A percentile compares a stretch with the other conserved stretches of the same genome.
Evolutionary conservation across 805 yeast species (phyloP).

Genomic region (Huiozyma sinensis): DNA sequence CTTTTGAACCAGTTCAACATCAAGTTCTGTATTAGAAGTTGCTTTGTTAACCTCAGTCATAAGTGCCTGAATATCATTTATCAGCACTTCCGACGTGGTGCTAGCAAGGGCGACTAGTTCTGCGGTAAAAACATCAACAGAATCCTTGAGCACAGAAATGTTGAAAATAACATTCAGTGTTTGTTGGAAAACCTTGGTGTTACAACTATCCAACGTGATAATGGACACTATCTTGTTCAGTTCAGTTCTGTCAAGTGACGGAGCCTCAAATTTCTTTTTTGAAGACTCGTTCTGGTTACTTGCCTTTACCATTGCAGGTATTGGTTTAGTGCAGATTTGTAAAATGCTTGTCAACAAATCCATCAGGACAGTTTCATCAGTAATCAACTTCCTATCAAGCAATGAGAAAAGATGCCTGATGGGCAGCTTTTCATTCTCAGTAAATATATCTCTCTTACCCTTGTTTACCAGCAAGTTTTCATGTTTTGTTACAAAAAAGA

Average conservation of each 20-base stretch:
- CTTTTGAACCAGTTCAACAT: constrained; percentile 44
- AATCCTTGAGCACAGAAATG: constrained; percentile 48
- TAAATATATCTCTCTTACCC: constrained; percentile 26
- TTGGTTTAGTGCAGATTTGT: constrained; percentile 67
- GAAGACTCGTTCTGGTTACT: constrained; percentile 23
- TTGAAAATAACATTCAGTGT: constrained; percentile 74
- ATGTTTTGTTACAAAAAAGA: constrained; percentile 72
- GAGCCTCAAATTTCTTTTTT: constrained; percentile 35
- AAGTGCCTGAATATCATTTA: constrained; percentile 43
- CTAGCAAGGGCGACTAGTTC: constrained; percentile 61
- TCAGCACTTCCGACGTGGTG: constrained; percentile 42
- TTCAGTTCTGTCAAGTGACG: constrained; percentile 52
- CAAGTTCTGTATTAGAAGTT: constrained; percentile 35
- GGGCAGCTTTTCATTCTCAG: constrained; percentile 47
- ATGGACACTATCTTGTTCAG: constrained; percentile 54
- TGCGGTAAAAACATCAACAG: constrained; percentile 52
- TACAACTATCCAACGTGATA: constrained; percentile 72
- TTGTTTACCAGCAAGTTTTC: constrained; percentile 37
- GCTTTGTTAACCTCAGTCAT: constrained; percentile 34
- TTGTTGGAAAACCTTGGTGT: constrained; percentile 75
- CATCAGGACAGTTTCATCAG: constrained; percentile 64
- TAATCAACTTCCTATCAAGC: constrained; percentile 51
- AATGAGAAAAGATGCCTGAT: constrained; percentile 56
- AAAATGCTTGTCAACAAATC: constrained; percentile 66
- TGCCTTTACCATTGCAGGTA: constrained; percentile 42